Base-by-base conservation (phyloP, 1,284 basidiomycete species). In the Naganishia albida region DNA sequence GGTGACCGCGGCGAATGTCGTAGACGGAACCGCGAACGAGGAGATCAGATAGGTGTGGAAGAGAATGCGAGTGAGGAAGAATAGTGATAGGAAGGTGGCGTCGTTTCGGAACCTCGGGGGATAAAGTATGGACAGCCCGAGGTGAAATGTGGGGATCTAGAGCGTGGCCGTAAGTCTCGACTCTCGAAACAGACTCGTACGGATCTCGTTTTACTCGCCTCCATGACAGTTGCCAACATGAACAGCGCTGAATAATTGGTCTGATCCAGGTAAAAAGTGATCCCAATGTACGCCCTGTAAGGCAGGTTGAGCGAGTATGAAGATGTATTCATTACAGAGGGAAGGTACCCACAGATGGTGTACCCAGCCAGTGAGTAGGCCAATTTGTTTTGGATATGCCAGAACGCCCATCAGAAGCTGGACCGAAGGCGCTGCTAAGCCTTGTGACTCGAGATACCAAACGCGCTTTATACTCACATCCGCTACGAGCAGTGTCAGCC, bases 301-400 rank as follows among this genome's bases (percentile, higher is more conserved):
- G 34, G 34, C 34, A 10, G 10, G 34, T 34, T 10, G 34, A 4
- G 34, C 34, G 6, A 10, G 10, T 10, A 34, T 34, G 34, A 34
- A 10, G 6, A 10, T 6, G 34, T 34, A 4, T 34, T 34, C 10
- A 6, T 34, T 34, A 16, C 3, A 12, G 8, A 3, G 56, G 16
- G 6, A 57, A 28, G 16, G 18, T 15, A 69, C 73, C 57, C 54
- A 75, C 70, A 77, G 74, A 71, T 87, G 86, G 69, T 87, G 86
- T 26, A 85, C 74, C 85, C 85, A 86, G 6, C 85, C 86, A 1
- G 84, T 85, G 23, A 85, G 72, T 0, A 85, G 56, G 34, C 80
- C 82, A 52, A 86, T 71, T 62, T 83, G 82, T 26, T 76, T 67
- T 1, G 54, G 71, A 67, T 78, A 77, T 34, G 68, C 70, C 40